Evolutionary conservation across 352 stramenopile species (phyloP), one percentile per base, ranked within the genome.

Genomic region (Pythium utonaiense): DNA sequence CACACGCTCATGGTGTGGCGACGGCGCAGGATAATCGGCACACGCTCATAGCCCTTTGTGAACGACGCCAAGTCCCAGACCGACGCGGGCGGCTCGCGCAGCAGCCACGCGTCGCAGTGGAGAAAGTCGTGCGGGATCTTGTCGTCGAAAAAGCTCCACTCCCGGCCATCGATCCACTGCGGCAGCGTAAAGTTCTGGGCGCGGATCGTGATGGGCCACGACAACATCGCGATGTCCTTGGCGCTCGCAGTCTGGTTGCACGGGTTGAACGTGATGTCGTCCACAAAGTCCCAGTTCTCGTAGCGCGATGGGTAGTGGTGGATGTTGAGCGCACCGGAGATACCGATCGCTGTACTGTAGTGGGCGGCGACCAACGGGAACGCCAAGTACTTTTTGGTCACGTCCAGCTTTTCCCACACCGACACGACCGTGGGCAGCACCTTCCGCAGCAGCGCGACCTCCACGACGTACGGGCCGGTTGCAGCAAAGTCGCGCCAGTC

Each of bases 241-340:
- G 53, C 52, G 36, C 69, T 45, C 0, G 71, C 66, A 0, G 47
- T 70, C 49, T 82, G 72, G n/a, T 75, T 75, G 61, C 80, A 88
- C 6, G 83, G 85, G 38, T 95, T 93, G 67, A 84, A 70, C 57
- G 86, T 77, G 45, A 90, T 75, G 42, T 93, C 80, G 51, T 95
- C 85, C 4, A 81, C 83, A 60, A 93, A 91, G 53, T 95, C 83
- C 85, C 85, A 95, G 70, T 95, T 93, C 58, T 93, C 83, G 55
- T 90, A 92, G 4, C 84, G 83, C 47, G 83, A 95, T 21, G 79
- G 70, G 53, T 93, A 95, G 57, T 89, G 72, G 57, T 89, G 81
- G 8, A 95, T 70, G 53, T 73, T 91, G 3, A 95, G 62, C n/a
- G 78, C 77, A 28, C 85, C 80, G 0, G 81, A 83, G 21, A 93